Percentiles rank a stretch among this genome's conserved stretches.
Evolutionary conservation across 2,329 filamentous ascomycete species (phyloP).

Genomic region (Aureobasidium sp.): DNA sequence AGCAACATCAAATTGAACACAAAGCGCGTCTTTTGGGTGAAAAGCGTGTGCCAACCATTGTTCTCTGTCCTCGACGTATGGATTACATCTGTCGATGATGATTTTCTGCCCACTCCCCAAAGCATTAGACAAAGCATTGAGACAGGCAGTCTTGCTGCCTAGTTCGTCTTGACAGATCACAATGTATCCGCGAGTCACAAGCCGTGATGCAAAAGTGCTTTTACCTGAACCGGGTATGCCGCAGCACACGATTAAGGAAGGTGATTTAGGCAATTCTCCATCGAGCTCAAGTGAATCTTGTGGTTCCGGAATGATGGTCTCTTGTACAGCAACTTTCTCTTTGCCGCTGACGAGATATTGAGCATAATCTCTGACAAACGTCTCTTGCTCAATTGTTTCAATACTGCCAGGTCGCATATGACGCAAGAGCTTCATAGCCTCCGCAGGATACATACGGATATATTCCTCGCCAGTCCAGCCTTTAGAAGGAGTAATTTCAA

Average conservation of each 20-base stretch:
- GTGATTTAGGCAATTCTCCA: neutral
- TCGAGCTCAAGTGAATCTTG: neutral
- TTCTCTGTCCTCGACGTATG: neutral
- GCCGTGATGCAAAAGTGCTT: constrained; percentile 1
- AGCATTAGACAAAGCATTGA: constrained; percentile 4
- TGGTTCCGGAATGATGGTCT: neutral
- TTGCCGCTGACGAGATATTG: neutral
- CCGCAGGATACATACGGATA: neutral
- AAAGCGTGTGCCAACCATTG: constrained; percentile 11
- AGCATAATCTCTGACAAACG: constrained; percentile 8
- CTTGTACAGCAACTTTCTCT: neutral
- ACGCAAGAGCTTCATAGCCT: constrained; percentile 9
- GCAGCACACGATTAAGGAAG: constrained; percentile 9
- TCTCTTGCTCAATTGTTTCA: constrained; percentile 10
- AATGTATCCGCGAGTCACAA: neutral
- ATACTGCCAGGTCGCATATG: constrained; percentile 14
- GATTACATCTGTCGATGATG: constrained; percentile 12
- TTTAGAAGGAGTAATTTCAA: neutral
- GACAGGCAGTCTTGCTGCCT: constrained; percentile 5
- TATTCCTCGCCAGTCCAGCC: neutral
- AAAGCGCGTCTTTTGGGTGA: neutral
- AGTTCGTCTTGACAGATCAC: constrained; percentile 12
- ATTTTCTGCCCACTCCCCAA: neutral
- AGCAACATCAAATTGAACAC: constrained; percentile 6
- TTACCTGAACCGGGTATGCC: constrained; percentile 14